Conservation (phyloP, 768 basidiomycete species). For the Hebeloma cylindrosporum region DNA sequence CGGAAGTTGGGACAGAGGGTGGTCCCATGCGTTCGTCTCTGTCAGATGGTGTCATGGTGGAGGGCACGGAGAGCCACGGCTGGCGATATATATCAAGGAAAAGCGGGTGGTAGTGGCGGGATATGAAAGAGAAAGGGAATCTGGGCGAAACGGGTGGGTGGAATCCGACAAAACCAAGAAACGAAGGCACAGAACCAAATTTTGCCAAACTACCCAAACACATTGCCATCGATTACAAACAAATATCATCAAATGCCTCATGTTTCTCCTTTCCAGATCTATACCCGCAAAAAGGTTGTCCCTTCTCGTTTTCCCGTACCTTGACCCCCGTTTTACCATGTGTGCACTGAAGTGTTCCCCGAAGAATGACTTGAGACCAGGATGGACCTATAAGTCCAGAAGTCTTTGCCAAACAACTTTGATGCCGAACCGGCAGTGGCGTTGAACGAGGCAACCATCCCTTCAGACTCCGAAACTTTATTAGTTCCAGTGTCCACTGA, state of each 20-base stretch:
- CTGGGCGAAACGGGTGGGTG: slow-evolving; percentile 28
- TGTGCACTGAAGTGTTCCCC: no score
- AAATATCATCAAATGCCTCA: slow-evolving; percentile 26
- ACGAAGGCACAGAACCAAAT: slow-evolving; percentile 35
- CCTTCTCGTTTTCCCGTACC: neutral
- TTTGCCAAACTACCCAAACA: slow-evolving; percentile 37
- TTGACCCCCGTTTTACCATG: no score
- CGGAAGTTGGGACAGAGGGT: slow-evolving; percentile 39
- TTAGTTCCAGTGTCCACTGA: slow-evolving; percentile 16
- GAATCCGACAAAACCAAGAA: slow-evolving; percentile 32
- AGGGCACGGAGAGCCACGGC: slow-evolving; percentile 27
- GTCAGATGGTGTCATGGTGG: slow-evolving; percentile 35
- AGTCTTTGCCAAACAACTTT: slow-evolving; percentile 22
- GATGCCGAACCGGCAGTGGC: slow-evolving; percentile 19
- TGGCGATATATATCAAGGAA: slow-evolving; percentile 1
- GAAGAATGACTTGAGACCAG: neutral
- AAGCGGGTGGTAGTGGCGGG: slow-evolving; percentile 24
- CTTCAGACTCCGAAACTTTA: slow-evolving; percentile 33
- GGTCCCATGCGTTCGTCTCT: slow-evolving; percentile 55
- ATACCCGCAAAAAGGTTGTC: neutral
- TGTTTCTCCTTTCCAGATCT: slow-evolving; percentile 5
- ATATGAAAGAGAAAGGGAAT: slow-evolving; percentile 29
- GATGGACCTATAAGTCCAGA: slow-evolving; percentile 8
- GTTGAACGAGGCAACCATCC: slow-evolving; percentile 17
- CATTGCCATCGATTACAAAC: slow-evolving; percentile 43